A percentile compares a stretch with the other conserved stretches of the same genome.
These are phyloP conservation scores for Wallacemonas sp. DNA, from an alignment of 208 protist species.

Conservation along the genomic window DNA sequence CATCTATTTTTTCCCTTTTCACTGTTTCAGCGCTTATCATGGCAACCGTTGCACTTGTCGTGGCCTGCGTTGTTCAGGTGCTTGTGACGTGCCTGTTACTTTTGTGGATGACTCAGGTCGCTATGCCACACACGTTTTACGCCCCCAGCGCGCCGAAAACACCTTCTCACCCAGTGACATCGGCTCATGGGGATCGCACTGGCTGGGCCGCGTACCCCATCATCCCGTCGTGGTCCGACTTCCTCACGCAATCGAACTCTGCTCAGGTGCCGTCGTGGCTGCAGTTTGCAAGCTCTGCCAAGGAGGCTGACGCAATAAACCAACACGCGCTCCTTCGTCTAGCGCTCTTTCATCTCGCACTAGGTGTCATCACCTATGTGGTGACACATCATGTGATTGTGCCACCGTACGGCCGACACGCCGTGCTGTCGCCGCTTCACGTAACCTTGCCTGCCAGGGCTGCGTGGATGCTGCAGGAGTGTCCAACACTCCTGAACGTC, in stretches of 20 bases:
- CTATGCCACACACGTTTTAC: constrained; percentile 32
- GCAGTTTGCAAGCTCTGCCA: neutral
- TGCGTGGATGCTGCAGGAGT: constrained; percentile 74
- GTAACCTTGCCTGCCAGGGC: constrained; percentile 43
- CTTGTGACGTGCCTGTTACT: neutral
- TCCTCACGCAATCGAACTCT: too few relatives aligned
- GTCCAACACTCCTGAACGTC: constrained; percentile 64
- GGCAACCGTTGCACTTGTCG: neutral
- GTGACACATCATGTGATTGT: constrained; percentile 26
- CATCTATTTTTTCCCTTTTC: constrained; percentile 13
- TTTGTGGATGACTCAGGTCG: constrained; percentile 8
- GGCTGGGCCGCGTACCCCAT: neutral
- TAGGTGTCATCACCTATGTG: constrained; percentile 34
- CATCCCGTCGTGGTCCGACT: neutral
- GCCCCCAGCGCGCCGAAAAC: neutral
- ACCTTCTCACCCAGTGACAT: too few relatives aligned
- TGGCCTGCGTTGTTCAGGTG: neutral
- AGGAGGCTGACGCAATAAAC: constrained; percentile 22
- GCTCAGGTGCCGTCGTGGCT: neutral
- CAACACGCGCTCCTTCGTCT: constrained; percentile 14
- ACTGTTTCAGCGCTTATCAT: constrained; percentile 7
- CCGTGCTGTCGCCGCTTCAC: neutral
- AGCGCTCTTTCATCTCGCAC: constrained; percentile 28
- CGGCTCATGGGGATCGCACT: too few relatives aligned
- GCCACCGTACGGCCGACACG: constrained; percentile 32